phyloP scores from a whole-genome alignment of 1,139 yeast genomes.

The Geotrichum aggregatum region DNA sequence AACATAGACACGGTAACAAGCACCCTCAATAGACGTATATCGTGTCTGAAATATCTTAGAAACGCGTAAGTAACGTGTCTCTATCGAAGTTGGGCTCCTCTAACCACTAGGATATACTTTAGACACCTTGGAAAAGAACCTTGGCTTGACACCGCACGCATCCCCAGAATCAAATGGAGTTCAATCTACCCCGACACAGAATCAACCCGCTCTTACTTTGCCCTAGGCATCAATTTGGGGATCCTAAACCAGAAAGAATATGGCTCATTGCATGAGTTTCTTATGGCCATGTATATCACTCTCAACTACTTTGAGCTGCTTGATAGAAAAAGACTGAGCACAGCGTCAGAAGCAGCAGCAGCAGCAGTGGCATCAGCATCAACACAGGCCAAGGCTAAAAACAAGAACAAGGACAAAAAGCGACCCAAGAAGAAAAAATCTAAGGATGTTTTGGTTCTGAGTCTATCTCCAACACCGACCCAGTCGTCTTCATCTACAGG shows the following conservation, averaged over 20 bases:
- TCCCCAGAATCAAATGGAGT: conserved; percentile 8
- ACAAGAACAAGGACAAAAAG: not conserved
- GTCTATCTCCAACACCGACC: too few relatives aligned
- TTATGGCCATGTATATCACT: conserved; percentile 6
- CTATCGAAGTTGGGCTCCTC: too few relatives aligned
- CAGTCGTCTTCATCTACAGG: too few relatives aligned
- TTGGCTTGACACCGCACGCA: conserved; percentile 14
- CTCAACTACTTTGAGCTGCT: conserved; percentile 8
- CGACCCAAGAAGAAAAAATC: not conserved
- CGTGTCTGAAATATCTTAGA: conserved; percentile 15
- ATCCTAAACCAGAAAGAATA: conserved; percentile 2
- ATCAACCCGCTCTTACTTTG: conserved; percentile 11
- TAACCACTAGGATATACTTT: too few relatives aligned
- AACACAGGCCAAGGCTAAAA: not conserved
- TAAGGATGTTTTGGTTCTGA: not conserved
- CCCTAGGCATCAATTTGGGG: conserved; percentile 12
- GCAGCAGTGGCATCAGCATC: not conserved
- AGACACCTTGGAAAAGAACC: conserved; percentile 19
- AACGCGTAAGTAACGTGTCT: conserved; percentile 11
- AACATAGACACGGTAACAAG: conserved; percentile 1
- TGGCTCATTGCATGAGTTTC: not conserved
- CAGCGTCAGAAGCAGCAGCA: not conserved
- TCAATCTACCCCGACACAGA: conserved; percentile 1
- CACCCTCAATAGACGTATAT: conserved; percentile 7
- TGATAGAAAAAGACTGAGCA: conserved; percentile 3